phyloP scores from a whole-genome alignment of 164 flowering plant species.

The Magnolia officinalis region DNA sequence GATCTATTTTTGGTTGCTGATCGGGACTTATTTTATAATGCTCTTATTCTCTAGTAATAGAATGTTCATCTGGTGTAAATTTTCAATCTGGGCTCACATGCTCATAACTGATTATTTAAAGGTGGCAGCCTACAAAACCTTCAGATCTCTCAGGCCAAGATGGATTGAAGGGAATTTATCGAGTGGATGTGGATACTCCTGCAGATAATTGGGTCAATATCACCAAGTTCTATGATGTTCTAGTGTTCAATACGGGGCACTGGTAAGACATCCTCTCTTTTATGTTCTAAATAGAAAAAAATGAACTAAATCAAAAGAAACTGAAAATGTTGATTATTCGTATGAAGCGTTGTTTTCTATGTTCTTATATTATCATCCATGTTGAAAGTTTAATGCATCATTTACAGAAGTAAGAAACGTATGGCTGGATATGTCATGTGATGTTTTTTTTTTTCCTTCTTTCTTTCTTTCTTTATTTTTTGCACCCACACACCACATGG shows the following conservation, averaged over 20 bases:
- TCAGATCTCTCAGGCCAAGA: conserved; percentile 24
- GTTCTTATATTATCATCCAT: no score
- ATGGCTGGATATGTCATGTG: no score
- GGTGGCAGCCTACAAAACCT: conserved; percentile 77
- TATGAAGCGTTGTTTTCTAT: no score
- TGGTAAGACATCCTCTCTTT: conserved; percentile 49
- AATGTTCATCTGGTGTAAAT: background rate
- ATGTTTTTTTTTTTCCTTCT: background rate
- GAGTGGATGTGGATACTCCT: conserved; percentile 90
- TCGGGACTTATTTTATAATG: background rate
- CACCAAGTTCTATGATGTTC: conserved; percentile 78
- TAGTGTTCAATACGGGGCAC: conserved; percentile 92
- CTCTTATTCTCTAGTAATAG: background rate
- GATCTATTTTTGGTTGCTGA: background rate
- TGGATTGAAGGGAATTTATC: conserved; percentile 59
- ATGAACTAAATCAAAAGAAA: conserved; percentile 1
- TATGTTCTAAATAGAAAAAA: background rate
- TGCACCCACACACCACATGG: no score
- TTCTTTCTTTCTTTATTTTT: background rate
- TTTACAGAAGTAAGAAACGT: no score
- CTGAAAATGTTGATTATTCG: background rate
- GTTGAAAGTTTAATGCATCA: no score
- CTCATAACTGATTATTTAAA: conserved; percentile 52
- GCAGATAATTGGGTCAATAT: conserved; percentile 79
- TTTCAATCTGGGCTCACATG: conserved; percentile 24